Evolutionary conservation across 208 protist genomes (phyloP), one percentile per base, ranked within the genome.

Genomic region (Naegleria lovaniensis): DNA sequence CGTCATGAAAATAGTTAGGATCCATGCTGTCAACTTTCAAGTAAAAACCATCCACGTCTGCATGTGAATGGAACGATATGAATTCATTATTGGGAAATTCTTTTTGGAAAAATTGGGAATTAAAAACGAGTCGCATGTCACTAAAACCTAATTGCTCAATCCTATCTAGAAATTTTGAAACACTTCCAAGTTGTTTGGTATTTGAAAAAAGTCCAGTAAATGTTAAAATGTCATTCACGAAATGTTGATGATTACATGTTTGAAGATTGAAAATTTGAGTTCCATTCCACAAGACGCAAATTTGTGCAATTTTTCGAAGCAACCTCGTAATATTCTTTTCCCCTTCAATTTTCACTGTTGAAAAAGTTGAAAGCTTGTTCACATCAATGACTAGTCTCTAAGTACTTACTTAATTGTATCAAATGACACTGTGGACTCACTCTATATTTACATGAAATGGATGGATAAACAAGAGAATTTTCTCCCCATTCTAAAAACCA

Each of bases 401-500:
- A 79, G 7, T 36, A 79, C 67, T 36, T 79, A 79, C 67, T 36
- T 79, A 79, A 79, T 79, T 79, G 67, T 36, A 79, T 36, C 0
- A 25, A 79, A 79, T 79, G 19, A 36, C 29, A 79, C 36, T 19
- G 6, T 36, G 16, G 67, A 36, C 29, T 29, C 6, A 33, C n/a
- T 13, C 6, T 36, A 9, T 79, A 79, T 36, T 25, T 25, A 79
- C n/a, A 36, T 36, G 16, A 79, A 19, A 36, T 36, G 19, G 29
- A 79, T 15, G 67, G 67, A 79, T 36, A 33, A 79, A 79, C 67
- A 36, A 79, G 7, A 6, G 29, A 36, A 79, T 29, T 0, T 36
- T 79, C 67, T 36, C 67, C 29, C 67, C 67, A 79, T 25, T 79
- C 67, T 33, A 79, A 79, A 79, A 79, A 79, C 67, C 67, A 79